Base-by-base conservation (phyloP, 331 rosid genomes). In the Cydonia oblonga region DNA sequence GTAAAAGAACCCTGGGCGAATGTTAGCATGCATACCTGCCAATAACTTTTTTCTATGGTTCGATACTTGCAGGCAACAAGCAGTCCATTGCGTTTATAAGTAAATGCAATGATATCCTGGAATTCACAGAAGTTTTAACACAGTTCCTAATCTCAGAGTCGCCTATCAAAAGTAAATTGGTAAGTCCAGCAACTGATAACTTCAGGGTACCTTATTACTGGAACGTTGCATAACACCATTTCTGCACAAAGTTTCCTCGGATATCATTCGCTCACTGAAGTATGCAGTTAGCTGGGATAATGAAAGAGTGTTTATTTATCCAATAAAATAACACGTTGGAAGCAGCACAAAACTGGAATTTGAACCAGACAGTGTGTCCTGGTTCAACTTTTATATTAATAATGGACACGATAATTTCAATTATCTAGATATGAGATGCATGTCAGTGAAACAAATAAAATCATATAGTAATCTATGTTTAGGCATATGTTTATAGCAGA, bases 51-150 rank as follows among this genome's bases (percentile, higher is more conserved):
- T 25, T 63, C 86, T 60, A 78, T 22, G 9, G 92, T 80, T 77
- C 98, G 86, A 71, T 85, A 93, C 85, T 90, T 93, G 87, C 98
- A 93, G 68, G 97, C 95, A 69, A 90, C 92, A n/a, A 86, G 79
- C 65, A 71, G 80, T 51, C 97, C 98, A 51, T 87, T 85, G 74
- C 57, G 83, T 77, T 80, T 81, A 73, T 93, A 93, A 60, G 96
- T 82, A 84, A 93, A 90, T 58, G 98, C 98, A 78, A 90, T 90
- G 66, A 83, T 73, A 16, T 35, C 33, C 97, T 93, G 90, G 83
- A 78, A 60, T 75, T 61, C 38, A 40, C 14, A 51, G 68, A 20
- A 38, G 40, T 58, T 29, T 81, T 38, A 59, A 8, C 19, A 64
- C 28, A 12, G 23, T 67, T 46, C 9, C 46, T 9, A 42, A 13